Conservation (phyloP, 2,329 filamentous ascomycete species). For the Dactylellina leptospora region DNA sequence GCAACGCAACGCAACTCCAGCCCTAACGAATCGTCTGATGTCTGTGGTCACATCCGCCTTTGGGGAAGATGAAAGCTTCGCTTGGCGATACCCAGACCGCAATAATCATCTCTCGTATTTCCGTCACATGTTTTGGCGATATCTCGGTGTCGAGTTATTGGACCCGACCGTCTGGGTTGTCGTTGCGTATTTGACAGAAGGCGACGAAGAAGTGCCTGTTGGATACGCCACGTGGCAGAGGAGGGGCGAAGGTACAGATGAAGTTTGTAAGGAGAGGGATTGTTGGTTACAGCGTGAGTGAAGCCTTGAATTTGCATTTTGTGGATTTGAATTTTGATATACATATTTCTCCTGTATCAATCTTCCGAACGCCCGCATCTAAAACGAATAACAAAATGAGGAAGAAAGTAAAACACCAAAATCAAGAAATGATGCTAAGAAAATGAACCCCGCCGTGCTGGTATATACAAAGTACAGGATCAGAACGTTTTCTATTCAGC, state of each 20-base stretch:
- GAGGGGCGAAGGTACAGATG: conserved; percentile 2
- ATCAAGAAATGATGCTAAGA: neutral
- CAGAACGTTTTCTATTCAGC: conserved; percentile 42
- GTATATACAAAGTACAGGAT: conserved; percentile 38
- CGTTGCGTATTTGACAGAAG: conserved; percentile 27
- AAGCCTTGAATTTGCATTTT: neutral
- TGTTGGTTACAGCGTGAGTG: conserved; percentile 44
- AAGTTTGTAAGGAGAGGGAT: conserved; percentile 11
- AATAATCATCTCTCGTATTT: conserved; percentile 21
- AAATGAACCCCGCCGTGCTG: conserved; percentile 12
- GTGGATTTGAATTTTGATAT: conserved; percentile 5
- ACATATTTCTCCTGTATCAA: neutral
- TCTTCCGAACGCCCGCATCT: neutral
- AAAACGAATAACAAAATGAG: neutral
- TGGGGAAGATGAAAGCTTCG: conserved; percentile 26
- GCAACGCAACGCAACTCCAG: conserved; percentile 22
- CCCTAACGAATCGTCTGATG: conserved; percentile 3
- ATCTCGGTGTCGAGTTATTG: conserved; percentile 26
- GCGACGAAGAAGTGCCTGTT: conserved; percentile 5
- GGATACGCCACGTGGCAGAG: conserved; percentile 40
- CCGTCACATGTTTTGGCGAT: conserved; percentile 28
- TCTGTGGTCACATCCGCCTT: conserved; percentile 23
- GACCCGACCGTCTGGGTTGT: conserved; percentile 37
- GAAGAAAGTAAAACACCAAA: neutral
- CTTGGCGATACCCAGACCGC: conserved; percentile 37